Evolutionary conservation across 768 basidiomycete species (phyloP), one percentile per base, ranked within the genome.

Genomic region (Mycena sanguinolenta): DNA sequence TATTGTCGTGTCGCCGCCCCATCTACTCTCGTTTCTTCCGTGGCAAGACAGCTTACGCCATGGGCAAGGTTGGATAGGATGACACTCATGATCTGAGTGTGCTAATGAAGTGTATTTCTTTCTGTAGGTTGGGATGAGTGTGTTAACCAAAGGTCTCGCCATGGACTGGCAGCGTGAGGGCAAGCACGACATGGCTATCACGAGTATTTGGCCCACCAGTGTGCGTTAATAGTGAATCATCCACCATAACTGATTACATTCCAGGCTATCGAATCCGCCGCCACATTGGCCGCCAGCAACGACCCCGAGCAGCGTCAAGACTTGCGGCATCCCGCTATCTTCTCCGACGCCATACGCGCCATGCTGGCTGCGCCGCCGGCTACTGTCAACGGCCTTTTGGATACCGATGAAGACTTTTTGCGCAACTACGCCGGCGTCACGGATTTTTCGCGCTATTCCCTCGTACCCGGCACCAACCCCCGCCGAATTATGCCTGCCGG

Each of bases 51-150:
- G 71, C 67, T 36, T 74, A 74, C 55, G 73, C 73, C 28, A 72
- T 74, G 73, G 73, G 73, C 13, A 74, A 74, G 39, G 63, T 74
- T n/a, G n/a, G n/a, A n/a, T n/a, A n/a, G n/a, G n/a, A n/a, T n/a
- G n/a, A n/a, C n/a, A n/a, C n/a, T n/a, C n/a, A n/a, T n/a, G n/a
- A n/a, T n/a, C n/a, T n/a, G n/a, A n/a, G n/a, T n/a, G n/a, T n/a
- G n/a, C n/a, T n/a, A n/a, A n/a, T n/a, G n/a, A n/a, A n/a, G n/a
- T n/a, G n/a, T n/a, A n/a, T n/a, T n/a, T n/a, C n/a, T n/a, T n/a
- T n/a, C n/a, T n/a, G n/a, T n/a, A n/a, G n/a, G n/a, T n/a, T 1
- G 73, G 63, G 6, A 74, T 74, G 73, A 74, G 73, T 23, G 73
- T 72, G 28, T 60, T 74, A 27, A 74, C 73, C 3, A 72, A 69